Evolutionary conservation across 768 basidiomycete genomes (phyloP).

Genomic region (Tephrocybe sp.): DNA sequence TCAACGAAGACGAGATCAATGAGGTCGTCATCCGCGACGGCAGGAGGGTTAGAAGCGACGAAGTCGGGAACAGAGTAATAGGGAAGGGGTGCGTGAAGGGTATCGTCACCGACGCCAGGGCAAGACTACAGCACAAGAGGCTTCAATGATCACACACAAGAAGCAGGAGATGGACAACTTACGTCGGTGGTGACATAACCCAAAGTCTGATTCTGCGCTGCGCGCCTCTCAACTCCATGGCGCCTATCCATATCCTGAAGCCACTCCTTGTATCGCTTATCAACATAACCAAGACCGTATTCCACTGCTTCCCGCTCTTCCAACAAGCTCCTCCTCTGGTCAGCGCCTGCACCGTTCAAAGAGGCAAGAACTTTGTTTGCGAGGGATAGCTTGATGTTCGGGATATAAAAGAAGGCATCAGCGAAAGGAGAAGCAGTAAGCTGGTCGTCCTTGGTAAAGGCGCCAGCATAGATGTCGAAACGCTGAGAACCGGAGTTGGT

Average conservation of each 20-base stretch:
- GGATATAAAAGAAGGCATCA: conserved; percentile 62
- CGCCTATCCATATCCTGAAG: conserved; percentile 52
- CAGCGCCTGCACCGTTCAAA: conserved; percentile 39
- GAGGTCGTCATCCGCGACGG: conserved; percentile 42
- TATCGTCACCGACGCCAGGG: conserved; percentile 76
- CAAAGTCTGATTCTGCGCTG: conserved; percentile 53
- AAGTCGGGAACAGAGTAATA: conserved; percentile 56
- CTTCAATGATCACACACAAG: not conserved
- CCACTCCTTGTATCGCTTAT: conserved; percentile 37
- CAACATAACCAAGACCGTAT: conserved; percentile 3
- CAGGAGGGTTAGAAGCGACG: conserved; percentile 54
- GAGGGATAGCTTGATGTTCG: conserved; percentile 46
- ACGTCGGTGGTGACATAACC: conserved; percentile 65
- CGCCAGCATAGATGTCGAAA: conserved; percentile 63
- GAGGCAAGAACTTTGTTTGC: conserved; percentile 53
- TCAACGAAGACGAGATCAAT: conserved; percentile 78
- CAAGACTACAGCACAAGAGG: conserved; percentile 43
- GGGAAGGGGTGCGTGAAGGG: conserved; percentile 57
- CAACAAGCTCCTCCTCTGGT: conserved; percentile 13
- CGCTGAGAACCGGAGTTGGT: conserved; percentile 64
- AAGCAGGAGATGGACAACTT: not conserved
- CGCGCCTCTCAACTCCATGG: conserved; percentile 36
- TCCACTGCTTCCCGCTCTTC: conserved; percentile 32
- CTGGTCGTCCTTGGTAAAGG: conserved; percentile 81
- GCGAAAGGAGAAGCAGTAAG: conserved; percentile 71